Evolutionary conservation across 1,139 yeast species (phyloP), one percentile per base, ranked within the genome.

Genomic region (Candida tropicalis): DNA sequence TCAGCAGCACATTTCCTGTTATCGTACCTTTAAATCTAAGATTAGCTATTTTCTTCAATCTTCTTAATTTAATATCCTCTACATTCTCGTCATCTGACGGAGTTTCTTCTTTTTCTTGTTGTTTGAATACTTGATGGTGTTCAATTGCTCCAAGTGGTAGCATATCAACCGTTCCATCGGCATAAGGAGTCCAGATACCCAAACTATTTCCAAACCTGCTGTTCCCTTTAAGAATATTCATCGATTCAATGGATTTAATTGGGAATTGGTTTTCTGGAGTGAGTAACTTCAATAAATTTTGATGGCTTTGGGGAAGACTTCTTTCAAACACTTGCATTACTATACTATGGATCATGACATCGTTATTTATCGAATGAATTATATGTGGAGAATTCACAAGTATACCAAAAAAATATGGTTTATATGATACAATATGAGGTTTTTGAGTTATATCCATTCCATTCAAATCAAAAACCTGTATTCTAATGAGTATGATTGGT

Each of bases 101-200:
- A 8, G 24, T 18, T 1, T 41, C 40, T n/a, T 51, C 48, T 16
- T n/a, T 43, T 33, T 40, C 43, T n/a, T 26, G 38, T 15, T 27
- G 22, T 29, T 46, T 38, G 9, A 55, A 29, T 44, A 53, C 53
- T 44, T 56, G 41, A 44, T 70, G 81, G 3, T 58, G 53, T 5
- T 65, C 68, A 2, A 66, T 54, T 24, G 70, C 62, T 8, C 70
- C 78, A 28, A 86, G 65, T 0, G 93, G 90, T 3, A 81, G 70
- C 17, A 73, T 68, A 58, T 87, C 95, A 2, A 81, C 78, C 0
- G 69, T 64, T 1, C 79, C 81, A 52, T 82, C 81, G 0, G 93
- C 90, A 58, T 85, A 87, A 0, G 82, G 76, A 0, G 79, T 59
- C 95, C 95, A 87, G 4, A 79, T 71, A 0, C 90, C 93, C 44